phyloP scores from a whole-genome alignment of 2,329 filamentous ascomycete species.

The Acrocalymma vagum region DNA sequence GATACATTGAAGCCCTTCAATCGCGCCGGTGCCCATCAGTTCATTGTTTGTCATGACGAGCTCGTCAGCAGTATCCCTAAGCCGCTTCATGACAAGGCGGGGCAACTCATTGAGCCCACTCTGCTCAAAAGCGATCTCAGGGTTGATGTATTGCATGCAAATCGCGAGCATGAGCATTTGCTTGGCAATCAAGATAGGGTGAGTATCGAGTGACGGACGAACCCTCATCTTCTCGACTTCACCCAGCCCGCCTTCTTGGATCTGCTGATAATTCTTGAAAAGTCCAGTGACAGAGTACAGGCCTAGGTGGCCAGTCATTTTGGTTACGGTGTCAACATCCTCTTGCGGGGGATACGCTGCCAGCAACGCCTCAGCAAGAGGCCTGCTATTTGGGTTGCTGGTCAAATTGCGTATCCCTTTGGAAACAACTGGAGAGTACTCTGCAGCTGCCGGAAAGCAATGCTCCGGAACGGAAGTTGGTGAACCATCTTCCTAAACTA shows the following conservation, averaged over 20 bases:
- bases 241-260: no score
- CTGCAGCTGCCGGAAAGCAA: no score
- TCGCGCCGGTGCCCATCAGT: slow-evolving; percentile 36
- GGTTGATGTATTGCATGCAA: slow-evolving; percentile 30
- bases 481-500: no score
- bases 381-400: slow-evolving; percentile 1
- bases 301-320: no score
- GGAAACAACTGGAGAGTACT: no score
- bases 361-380: slow-evolving; percentile 10
- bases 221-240: no score
- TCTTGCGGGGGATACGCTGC: slow-evolving; percentile 17
- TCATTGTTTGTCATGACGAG: slow-evolving; percentile 47
- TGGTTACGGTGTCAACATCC: slow-evolving; percentile 23
- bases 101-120: slow-evolving; percentile 33
- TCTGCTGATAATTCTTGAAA: no score
- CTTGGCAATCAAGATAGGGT: slow-evolving; percentile 42
- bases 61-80: slow-evolving; percentile 34
- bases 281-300: no score
- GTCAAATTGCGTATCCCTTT: not conserved
- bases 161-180: slow-evolving; percentile 44
- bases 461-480: no score
- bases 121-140: slow-evolving; percentile 13
- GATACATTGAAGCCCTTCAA: slow-evolving; percentile 52
- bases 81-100: slow-evolving; percentile 30
- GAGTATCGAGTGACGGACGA: no score